Evolutionary conservation across 2,329 filamentous ascomycete genomes (phyloP), one percentile per base, ranked within the genome.

Genomic region (Pseudocercospora vitis): DNA sequence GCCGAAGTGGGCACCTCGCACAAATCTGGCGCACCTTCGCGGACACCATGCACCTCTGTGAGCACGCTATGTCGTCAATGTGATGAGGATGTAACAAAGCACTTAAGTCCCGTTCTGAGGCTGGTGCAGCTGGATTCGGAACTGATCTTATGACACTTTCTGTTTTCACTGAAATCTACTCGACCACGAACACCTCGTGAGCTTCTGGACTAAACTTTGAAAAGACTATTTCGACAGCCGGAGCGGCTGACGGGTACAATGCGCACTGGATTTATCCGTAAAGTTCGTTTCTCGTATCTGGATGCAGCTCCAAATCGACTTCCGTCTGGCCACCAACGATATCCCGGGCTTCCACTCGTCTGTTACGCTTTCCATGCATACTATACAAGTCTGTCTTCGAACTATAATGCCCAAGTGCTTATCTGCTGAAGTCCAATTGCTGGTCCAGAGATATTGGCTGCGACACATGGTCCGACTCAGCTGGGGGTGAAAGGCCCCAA

Each of bases 1-100:
- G 23, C 42, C 42, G 42, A 45, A 29, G 42, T 45, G 42, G 42
- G 42, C 39, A 12, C 42, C 42, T 45, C 19, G 42, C 42, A 45
- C 42, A 26, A 45, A 45, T 24, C n/a, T 28, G 42, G 42, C n/a
- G 29, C 29, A 31, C 23, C 42, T 45, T n/a, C n/a, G n/a, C n/a
- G n/a, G n/a, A n/a, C n/a, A n/a, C 42, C 29, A 4, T 26, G 42
- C 14, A 42, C 21, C 11, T 39, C 35, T 31, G 42, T 45, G 42
- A 45, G 42, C 42, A 24, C n/a, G 42, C 24, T 21, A 31, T 45
- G 42, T 45, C 42, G 42, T 45, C 42, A 45, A 45, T 14, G 21
- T 45, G 42, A 45, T 31, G 42, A 18, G 19, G 29, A 45, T 42
- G 19, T 8, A 14, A 45, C 42, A 19, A 28, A 8, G 12, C 8